A percentile compares a stretch with the other conserved stretches of the same genome.
Evolutionary conservation across 2,329 filamentous ascomycete genomes (phyloP).

Genomic region (Orbilia quercus): DNA sequence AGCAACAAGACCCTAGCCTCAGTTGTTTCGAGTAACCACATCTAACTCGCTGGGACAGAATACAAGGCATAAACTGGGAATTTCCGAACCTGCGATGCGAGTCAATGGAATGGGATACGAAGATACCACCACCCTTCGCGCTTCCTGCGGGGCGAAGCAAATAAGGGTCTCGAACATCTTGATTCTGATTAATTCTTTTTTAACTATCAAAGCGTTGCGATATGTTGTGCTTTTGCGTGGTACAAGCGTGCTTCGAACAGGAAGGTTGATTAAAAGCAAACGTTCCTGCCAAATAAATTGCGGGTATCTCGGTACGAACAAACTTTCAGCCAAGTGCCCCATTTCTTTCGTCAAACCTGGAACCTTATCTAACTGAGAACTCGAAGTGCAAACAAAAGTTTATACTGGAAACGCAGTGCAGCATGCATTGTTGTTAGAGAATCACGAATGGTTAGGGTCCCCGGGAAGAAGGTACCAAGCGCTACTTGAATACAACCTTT

Average conservation of each 20-base stretch:
- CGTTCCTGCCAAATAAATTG: conserved; percentile 27
- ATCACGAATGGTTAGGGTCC: conserved; percentile 34
- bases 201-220: conserved; percentile 51
- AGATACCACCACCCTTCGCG: conserved; percentile 17
- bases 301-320: conserved; percentile 44
- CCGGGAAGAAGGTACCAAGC: conserved; percentile 26
- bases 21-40: conserved; percentile 28
- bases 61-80: not conserved
- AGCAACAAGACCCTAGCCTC: conserved; percentile 19
- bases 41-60: not conserved
- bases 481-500: too few relatives aligned
- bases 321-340: not conserved
- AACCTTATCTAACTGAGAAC: conserved; percentile 28
- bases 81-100: conserved; percentile 42
- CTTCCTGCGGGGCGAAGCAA: not conserved
- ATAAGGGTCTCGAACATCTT: conserved; percentile 24
- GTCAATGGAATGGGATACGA: not conserved
- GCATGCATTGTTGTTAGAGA: conserved; percentile 50
- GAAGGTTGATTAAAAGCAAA: conserved; percentile 50
- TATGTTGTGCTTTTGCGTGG: conserved; percentile 49
- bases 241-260: conserved; percentile 27
- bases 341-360: conserved; percentile 1
- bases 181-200: not conserved
- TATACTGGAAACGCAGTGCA: conserved; percentile 8
- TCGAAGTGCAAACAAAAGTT: not conserved